phyloP scores from a whole-genome alignment of 108 stramenopile genomes.

The Hondaea fermentalgiana region DNA sequence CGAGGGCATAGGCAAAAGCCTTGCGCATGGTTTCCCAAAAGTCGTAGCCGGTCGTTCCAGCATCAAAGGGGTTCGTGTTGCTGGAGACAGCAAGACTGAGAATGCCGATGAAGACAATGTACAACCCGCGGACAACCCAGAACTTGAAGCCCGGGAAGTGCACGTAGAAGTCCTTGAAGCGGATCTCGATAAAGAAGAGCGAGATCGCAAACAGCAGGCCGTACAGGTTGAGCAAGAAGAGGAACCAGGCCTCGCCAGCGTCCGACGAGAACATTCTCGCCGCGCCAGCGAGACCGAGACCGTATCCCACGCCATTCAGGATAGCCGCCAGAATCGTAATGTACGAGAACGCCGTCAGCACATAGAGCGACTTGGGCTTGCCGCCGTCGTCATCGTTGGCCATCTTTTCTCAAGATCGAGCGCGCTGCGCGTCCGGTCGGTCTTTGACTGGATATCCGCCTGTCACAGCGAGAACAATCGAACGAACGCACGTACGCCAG shows the following conservation, averaged over 20 bases:
- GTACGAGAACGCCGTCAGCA: not conserved
- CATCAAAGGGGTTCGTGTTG: not conserved
- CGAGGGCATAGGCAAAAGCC: not conserved
- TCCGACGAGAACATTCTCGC: not conserved
- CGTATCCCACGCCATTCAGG: not conserved
- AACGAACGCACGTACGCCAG: too few relatives aligned
- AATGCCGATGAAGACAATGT: not conserved
- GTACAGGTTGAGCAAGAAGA: not conserved
- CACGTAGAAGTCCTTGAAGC: not conserved
- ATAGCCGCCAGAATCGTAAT: not conserved
- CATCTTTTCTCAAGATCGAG: not conserved
- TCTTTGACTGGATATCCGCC: too few relatives aligned
- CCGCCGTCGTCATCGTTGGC: not conserved
- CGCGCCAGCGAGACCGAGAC: not conserved
- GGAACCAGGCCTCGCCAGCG: not conserved
- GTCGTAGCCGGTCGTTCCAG: not conserved
- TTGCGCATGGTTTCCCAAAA: not conserved
- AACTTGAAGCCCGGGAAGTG: constrained; percentile 18
- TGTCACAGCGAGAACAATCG: too few relatives aligned
- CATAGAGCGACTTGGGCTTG: not conserved
- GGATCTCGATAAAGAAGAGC: not conserved
- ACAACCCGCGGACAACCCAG: not conserved
- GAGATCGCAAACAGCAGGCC: not conserved
- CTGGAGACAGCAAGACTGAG: not conserved
- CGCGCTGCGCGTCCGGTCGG: not conserved